Conservation (phyloP, 2,329 filamentous ascomycete species). For the Penicillium sp. region DNA sequence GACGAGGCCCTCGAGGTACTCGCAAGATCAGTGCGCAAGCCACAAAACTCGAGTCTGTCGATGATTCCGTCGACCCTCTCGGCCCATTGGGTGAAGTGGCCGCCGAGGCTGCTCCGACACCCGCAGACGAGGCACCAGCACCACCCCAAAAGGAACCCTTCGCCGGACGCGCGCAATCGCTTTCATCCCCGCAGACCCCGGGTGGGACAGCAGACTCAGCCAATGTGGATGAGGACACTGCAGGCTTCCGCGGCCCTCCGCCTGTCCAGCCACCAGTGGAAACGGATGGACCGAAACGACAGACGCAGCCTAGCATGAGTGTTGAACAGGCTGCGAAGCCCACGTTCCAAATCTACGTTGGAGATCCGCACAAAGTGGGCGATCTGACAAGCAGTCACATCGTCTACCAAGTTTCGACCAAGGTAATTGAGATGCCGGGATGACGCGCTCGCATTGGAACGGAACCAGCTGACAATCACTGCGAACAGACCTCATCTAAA, state of each 20-base stretch:
- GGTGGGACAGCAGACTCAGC: constrained; percentile 64
- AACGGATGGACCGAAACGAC: constrained; percentile 48
- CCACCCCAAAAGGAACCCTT: constrained; percentile 62
- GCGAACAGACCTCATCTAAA: constrained; percentile 80
- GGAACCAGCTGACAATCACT: neutral
- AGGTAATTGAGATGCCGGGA: constrained; percentile 55
- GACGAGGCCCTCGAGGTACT: constrained; percentile 53
- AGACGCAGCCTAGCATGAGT: constrained; percentile 75
- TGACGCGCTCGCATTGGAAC: neutral
- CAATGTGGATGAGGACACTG: constrained; percentile 69
- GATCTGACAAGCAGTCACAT: constrained; percentile 97
- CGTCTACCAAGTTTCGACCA: constrained; percentile 93
- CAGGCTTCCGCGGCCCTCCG: constrained; percentile 64
- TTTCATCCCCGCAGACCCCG: constrained; percentile 48
- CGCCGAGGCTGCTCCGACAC: constrained; percentile 36
- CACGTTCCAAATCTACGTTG: constrained; percentile 84
- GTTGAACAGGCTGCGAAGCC: constrained; percentile 93
- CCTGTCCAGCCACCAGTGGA: constrained; percentile 56
- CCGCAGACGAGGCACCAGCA: constrained; percentile 56
- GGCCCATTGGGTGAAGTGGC: constrained; percentile 58
- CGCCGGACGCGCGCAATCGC: constrained; percentile 37
- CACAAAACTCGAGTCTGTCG: constrained; percentile 63
- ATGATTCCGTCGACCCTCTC: constrained; percentile 62
- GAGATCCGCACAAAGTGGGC: constrained; percentile 96
- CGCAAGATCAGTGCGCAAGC: constrained; percentile 62